Evolutionary conservation across 1,284 basidiomycete species (phyloP).

Genomic region (Afroboletus lepidellus): DNA sequence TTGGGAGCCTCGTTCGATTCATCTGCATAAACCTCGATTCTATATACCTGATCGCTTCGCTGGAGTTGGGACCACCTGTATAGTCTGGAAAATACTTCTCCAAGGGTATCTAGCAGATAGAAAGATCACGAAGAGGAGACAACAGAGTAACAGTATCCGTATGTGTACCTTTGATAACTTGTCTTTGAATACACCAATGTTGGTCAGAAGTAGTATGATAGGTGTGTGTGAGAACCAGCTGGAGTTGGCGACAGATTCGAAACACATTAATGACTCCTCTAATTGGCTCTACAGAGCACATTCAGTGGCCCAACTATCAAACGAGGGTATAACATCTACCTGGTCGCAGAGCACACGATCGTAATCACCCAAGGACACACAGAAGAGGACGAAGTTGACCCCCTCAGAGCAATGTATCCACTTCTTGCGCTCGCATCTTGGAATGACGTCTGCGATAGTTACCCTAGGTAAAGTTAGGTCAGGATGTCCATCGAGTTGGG

Average conservation of each 20-base stretch:
- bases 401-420: conserved; percentile 3
- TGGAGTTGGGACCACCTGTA: background rate
- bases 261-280: background rate
- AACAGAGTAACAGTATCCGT: background rate
- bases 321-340: background rate
- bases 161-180: conserved; percentile 10
- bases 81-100: conserved; percentile 4
- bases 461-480: background rate
- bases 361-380: conserved; percentile 3
- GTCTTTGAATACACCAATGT: background rate
- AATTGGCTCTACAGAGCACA: background rate
- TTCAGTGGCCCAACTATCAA: too few relatives aligned
- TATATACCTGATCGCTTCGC: background rate
- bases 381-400: conserved; percentile 3
- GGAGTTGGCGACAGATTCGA: conserved; percentile 1
- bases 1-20: background rate
- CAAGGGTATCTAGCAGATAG: conserved; percentile 4
- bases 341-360: background rate
- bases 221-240: background rate
- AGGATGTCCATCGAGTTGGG: too few relatives aligned
- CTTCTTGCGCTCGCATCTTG: background rate
- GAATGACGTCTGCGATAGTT: background rate
- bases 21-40: background rate
- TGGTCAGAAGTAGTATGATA: conserved; percentile 3
- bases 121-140: background rate